Evolutionary conservation across 495 filamentous ascomycete species (phyloP), one percentile per base, ranked within the genome.

Genomic region (Lophiotrema nucula): DNA sequence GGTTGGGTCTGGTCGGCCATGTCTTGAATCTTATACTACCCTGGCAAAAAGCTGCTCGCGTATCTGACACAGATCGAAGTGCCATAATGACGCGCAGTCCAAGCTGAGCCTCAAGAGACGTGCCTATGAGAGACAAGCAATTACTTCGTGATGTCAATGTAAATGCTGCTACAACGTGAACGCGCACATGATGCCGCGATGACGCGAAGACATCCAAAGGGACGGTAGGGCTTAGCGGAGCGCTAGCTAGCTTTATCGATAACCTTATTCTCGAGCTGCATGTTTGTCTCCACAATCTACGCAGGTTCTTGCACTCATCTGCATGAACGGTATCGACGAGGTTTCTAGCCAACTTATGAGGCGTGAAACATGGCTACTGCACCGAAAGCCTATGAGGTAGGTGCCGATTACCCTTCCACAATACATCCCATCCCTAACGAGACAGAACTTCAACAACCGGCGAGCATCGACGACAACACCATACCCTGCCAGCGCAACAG

Each of bases 141-240:
- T 37, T 10, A 4, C 4, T 13, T 33, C 27, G 10, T 50, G 47
- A 50, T 50, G 47, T 50, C 47, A 50, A 27, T 4, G 35, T 4
- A 22, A 16, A 12, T 33, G 27, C 8, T 47, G 48, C 33, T 13
- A 23, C 11, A 25, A n/a, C n/a, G n/a, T n/a, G n/a, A n/a, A n/a
- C n/a, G n/a, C n/a, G 27, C 46, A 49, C 46, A 49, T 49, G 46
- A 49, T 49, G 46, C 27, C 46, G 46, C 18, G 46, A 49, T 49
- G 46, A 49, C 46, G 46, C 46, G 46, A 18, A n/a, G 15, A 49
- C n/a, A n/a, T n/a, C n/a, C n/a, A n/a, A n/a, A n/a, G n/a, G n/a
- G n/a, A n/a, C n/a, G n/a, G n/a, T 27, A 4, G 21, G 11, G 11
- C 46, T 8, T 49, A 12, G 27, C n/a, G 46, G n/a, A 49, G 10